A percentile compares a stretch with the other conserved stretches of the same genome.
phyloP scores from a whole-genome alignment of 2,329 filamentous ascomycete genomes.

The Erysiphe neolycopersici region DNA sequence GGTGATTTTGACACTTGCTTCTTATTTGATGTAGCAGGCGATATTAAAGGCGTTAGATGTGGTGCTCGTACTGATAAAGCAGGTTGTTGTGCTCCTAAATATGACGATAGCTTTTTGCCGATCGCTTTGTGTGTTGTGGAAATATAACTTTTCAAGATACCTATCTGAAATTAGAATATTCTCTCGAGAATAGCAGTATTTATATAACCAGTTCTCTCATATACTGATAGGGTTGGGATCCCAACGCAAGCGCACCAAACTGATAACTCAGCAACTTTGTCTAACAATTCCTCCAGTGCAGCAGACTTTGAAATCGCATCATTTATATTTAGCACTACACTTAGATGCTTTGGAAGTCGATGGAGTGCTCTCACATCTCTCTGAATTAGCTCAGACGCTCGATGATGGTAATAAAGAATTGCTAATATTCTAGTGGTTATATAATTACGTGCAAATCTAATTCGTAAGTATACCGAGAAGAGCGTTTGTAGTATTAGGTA shows the following conservation, averaged over 20 bases:
- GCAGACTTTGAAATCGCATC: slow-evolving; percentile 40
- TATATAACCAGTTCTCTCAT: slow-evolving; percentile 59
- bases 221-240: slow-evolving; percentile 67
- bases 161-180: slow-evolving; percentile 19
- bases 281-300: slow-evolving; percentile 58
- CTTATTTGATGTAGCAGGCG: slow-evolving; percentile 19
- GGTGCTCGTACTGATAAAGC: slow-evolving; percentile 46
- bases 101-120: slow-evolving; percentile 53
- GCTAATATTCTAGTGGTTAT: slow-evolving; percentile 53
- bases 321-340: slow-evolving; percentile 56
- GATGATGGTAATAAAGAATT: slow-evolving; percentile 82
- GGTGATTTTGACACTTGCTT: slow-evolving; percentile 15
- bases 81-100: slow-evolving; percentile 58
- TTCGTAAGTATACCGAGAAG: slow-evolving; percentile 69
- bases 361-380: slow-evolving; percentile 54
- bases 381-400: slow-evolving; percentile 74
- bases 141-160: slow-evolving; percentile 69
- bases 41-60: slow-evolving; percentile 32
- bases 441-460: slow-evolving; percentile 54
- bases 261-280: slow-evolving; percentile 72
- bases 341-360: slow-evolving; percentile 61
- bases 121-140: slow-evolving; percentile 62
- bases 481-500: slow-evolving; percentile 49
- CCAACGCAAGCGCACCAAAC: slow-evolving; percentile 84
- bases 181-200: neutral